A percentile compares a stretch with the other conserved stretches of the same genome.
Evolutionary conservation across 2,329 filamentous ascomycete species (phyloP).

Genomic region (Bisporella sp.): DNA sequence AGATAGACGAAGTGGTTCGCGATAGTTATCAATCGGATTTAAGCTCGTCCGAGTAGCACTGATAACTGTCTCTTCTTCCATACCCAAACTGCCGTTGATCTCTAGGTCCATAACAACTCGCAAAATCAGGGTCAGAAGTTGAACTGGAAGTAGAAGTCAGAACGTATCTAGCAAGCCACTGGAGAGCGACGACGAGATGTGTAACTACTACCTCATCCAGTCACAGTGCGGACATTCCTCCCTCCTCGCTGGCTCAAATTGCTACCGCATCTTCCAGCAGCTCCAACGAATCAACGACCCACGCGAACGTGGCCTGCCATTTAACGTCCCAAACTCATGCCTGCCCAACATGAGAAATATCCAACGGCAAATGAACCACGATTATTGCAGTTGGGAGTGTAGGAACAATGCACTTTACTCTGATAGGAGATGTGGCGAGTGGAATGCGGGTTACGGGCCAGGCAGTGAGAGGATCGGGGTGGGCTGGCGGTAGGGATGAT

Average conservation of each 20-base stretch:
- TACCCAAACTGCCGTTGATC: too few relatives aligned
- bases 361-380: slow-evolving; percentile 7
- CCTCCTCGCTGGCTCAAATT: slow-evolving; percentile 22
- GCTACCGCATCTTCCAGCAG: slow-evolving; percentile 24
- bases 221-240: slow-evolving; percentile 22
- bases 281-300: slow-evolving; percentile 26
- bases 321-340: slow-evolving; percentile 21
- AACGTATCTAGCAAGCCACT: background rate
- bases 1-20: background rate
- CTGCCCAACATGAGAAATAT: slow-evolving; percentile 20
- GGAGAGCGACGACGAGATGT: slow-evolving; percentile 15
- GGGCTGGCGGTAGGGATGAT: slow-evolving; percentile 22
- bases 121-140: too few relatives aligned
- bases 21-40: too few relatives aligned
- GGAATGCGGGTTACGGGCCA: slow-evolving; percentile 22
- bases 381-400: slow-evolving; percentile 23
- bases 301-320: slow-evolving; percentile 16
- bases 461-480: slow-evolving; percentile 24
- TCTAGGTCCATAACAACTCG: too few relatives aligned
- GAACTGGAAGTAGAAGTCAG: too few relatives aligned
- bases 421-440: slow-evolving; percentile 18
- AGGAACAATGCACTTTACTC: slow-evolving; percentile 20
- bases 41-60: too few relatives aligned
- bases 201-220: slow-evolving; percentile 22
- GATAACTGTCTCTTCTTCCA: too few relatives aligned